A percentile compares a stretch with the other conserved stretches of the same genome.
Conservation (phyloP, 768 basidiomycete genomes). For the Boletus sp. region DNA sequence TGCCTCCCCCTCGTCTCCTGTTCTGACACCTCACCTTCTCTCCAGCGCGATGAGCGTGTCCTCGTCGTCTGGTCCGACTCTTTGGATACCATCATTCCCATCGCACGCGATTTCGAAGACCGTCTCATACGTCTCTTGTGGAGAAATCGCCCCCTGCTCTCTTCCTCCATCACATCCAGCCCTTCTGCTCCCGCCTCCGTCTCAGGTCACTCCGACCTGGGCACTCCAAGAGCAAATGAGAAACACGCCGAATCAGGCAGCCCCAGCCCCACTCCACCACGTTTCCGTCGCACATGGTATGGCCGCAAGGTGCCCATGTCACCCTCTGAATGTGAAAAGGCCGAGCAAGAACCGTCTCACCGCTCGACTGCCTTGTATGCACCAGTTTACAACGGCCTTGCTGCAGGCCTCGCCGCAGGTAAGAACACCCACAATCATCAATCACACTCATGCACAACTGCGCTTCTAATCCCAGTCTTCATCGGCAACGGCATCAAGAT, state of each 20-base stretch:
- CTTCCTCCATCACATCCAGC: conserved; percentile 24
- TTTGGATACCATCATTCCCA: conserved; percentile 67
- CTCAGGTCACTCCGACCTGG: conserved; percentile 38
- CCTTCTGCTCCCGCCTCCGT: conserved; percentile 34
- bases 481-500: conserved; percentile 63
- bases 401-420: conserved; percentile 29
- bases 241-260: conserved; percentile 15
- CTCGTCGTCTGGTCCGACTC: conserved; percentile 84
- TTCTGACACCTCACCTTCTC: background rate
- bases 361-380: conserved; percentile 27
- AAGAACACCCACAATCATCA: background rate
- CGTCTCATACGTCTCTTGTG: conserved; percentile 57
- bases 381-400: conserved; percentile 27
- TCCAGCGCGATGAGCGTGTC: conserved; percentile 76
- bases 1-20: conserved; percentile 9
- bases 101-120: conserved; percentile 51
- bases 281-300: conserved; percentile 56
- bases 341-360: conserved; percentile 2
- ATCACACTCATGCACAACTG: background rate
- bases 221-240: conserved; percentile 15
- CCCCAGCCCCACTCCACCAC: conserved; percentile 26
- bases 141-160: conserved; percentile 36
- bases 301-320: conserved; percentile 49
- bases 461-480: conserved; percentile 44
- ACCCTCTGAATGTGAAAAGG: conserved; percentile 32